Percentiles rank a stretch among this genome's conserved stretches.
Evolutionary conservation across 306 rosid species (phyloP).

Genomic region (Malus fusca): DNA sequence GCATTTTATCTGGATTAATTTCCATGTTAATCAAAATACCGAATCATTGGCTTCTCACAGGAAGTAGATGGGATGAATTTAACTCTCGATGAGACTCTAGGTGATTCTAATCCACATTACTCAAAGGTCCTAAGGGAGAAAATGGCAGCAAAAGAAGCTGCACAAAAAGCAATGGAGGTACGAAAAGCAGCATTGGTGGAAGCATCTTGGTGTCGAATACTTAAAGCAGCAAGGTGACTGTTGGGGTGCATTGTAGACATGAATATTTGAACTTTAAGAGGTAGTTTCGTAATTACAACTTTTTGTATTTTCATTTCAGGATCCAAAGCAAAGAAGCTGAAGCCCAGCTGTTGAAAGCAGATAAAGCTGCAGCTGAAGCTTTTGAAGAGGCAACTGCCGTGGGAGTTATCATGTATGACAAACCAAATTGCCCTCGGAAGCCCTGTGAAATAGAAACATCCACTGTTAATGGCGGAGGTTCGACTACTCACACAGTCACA

Average conservation of each 20-base stretch:
- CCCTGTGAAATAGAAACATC: constrained; percentile 57
- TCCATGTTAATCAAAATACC: constrained; percentile 1
- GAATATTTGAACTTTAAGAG: not conserved
- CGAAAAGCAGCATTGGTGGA: constrained; percentile 85
- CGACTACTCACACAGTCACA: constrained; percentile 60
- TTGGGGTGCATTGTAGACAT: not conserved
- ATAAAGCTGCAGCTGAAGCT: constrained; percentile 64
- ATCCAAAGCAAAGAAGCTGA: constrained; percentile 77
- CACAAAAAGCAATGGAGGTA: constrained; percentile 69
- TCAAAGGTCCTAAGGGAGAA: constrained; percentile 75
- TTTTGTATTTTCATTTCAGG: constrained; percentile 29
- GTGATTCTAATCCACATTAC: constrained; percentile 89
- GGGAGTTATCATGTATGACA: constrained; percentile 84
- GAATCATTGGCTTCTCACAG: constrained; percentile 24
- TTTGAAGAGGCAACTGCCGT: constrained; percentile 70
- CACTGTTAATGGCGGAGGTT: constrained; percentile 42
- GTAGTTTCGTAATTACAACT: constrained; percentile 2
- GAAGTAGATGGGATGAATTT: constrained; percentile 77
- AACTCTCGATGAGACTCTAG: constrained; percentile 87
- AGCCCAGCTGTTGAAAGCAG: constrained; percentile 49
- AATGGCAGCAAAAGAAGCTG: constrained; percentile 91
- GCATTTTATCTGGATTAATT: not conserved
- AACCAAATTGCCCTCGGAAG: constrained; percentile 66
- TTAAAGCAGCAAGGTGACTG: constrained; percentile 65
- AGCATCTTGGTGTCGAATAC: constrained; percentile 96